Evolutionary conservation across 1,139 yeast genomes (phyloP), one percentile per base, ranked within the genome.

Genomic region (Candida sanyaensis): DNA sequence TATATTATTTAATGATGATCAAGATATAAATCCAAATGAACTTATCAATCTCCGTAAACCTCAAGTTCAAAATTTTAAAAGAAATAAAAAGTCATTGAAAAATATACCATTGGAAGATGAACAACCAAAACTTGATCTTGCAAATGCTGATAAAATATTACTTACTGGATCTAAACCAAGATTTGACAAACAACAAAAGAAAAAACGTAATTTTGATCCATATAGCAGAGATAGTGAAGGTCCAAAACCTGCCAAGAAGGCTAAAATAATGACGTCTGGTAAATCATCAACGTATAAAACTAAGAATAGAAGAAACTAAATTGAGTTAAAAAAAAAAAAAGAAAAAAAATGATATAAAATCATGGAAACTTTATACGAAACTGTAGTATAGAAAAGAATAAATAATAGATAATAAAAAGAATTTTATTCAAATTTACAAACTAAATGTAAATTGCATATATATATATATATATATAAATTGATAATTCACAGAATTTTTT

Each of bases 201-300:
- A 37, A 30, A 79, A 78, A 59, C 73, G 78, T 50, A 68, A 78
- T 3, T 86, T 82, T 55, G 86, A 86, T 64, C 91, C 92, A 2
- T 85, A 83, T 56, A 62, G 73, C 6, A 63, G 62, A 46, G 72
- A 70, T 6, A 68, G 73, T 32, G 69, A 68, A 32, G 85, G 83
- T 5, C 86, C 86, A 7, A 66, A 66, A 55, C 74, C 78, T 7
- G 77, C 78, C 3, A 82, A 80, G 64, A 76, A 70, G 55, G 62
- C 68, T 28, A 71, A 66, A 51, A 65, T 68, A 39, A 56, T 66
- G 38, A 71, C 73, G 6, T 55, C 63, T 43, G 85, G 85, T 24
- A 80, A 73, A 53, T 73, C 80, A 8, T 62, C 78, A 4, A 78
- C 85, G 0, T 81, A 77, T 52, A 73, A 68, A 48, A 67, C 28